Evolutionary conservation across 108 stramenopile species (phyloP).

Genomic region (Skeletonema menzelii): DNA sequence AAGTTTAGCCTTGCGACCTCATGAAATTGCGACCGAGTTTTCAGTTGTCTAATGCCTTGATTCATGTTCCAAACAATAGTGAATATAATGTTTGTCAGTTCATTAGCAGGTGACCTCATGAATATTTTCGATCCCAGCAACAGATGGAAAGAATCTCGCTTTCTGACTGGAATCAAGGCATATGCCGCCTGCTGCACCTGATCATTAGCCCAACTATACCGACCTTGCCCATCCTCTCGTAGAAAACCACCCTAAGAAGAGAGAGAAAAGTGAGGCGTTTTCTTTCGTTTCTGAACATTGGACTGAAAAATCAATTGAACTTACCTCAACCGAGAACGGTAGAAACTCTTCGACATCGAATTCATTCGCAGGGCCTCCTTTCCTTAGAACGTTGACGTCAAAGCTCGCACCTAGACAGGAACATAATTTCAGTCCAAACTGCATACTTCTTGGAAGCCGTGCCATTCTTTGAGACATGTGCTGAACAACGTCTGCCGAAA

Average conservation of each 20-base stretch:
- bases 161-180: conserved; percentile 38
- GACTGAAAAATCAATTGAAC: neutral
- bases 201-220: conserved; percentile 54
- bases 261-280: no score
- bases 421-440: conserved; percentile 37
- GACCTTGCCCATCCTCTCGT: conserved; percentile 8
- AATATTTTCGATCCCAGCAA: conserved; percentile 45
- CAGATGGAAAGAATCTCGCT: conserved; percentile 45
- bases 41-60: conserved; percentile 19
- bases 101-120: conserved; percentile 21
- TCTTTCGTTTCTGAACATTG: no score
- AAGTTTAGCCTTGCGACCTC: conserved; percentile 52
- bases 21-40: conserved; percentile 6
- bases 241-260: neutral
- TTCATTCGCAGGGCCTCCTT: neutral
- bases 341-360: conserved; percentile 27
- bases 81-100: conserved; percentile 30
- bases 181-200: conserved; percentile 56
- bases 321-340: conserved; percentile 6
- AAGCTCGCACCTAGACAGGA: conserved; percentile 52
- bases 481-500: conserved; percentile 16
- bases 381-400: conserved; percentile 8
- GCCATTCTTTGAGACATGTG: conserved; percentile 38
- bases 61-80: conserved; percentile 44
- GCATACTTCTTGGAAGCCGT: conserved; percentile 17